Evolutionary conservation across 2,329 filamentous ascomycete genomes (phyloP).

Genomic region (Colletotrichum lupini): DNA sequence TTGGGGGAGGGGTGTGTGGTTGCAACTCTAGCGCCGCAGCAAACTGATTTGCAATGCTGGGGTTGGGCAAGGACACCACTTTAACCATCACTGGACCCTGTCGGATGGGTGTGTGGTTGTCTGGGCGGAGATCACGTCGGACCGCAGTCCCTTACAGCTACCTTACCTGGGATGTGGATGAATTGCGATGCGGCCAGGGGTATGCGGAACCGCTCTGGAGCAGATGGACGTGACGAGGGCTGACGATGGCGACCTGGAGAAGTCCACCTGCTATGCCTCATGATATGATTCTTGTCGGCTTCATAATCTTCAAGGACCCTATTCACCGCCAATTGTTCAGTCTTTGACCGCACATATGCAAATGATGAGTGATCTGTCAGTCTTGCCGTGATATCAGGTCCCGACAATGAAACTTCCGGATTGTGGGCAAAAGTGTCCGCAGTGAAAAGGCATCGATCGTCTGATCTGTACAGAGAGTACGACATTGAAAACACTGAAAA

Average conservation of each 20-base stretch:
- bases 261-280: background rate
- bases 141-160: constrained; percentile 48
- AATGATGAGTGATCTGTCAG: background rate
- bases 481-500: background rate
- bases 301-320: background rate
- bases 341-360: background rate
- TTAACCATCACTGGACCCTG: constrained; percentile 4
- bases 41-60: constrained; percentile 10
- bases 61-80: constrained; percentile 17
- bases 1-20: constrained; percentile 37
- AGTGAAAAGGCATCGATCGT: too few relatives aligned
- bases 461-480: too few relatives aligned
- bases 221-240: background rate
- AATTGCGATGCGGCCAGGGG: background rate
- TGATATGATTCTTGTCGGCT: background rate
- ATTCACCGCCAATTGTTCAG: background rate
- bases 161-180: constrained; percentile 35
- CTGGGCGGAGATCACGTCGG: constrained; percentile 44
- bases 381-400: background rate
- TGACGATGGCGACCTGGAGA: background rate
- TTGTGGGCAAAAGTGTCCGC: too few relatives aligned
- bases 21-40: constrained; percentile 9
- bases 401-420: too few relatives aligned
- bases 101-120: constrained; percentile 2
- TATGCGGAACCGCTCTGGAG: background rate